Conservation (phyloP, 1,139 yeast species). For the Blastobotrys elegans region DNA sequence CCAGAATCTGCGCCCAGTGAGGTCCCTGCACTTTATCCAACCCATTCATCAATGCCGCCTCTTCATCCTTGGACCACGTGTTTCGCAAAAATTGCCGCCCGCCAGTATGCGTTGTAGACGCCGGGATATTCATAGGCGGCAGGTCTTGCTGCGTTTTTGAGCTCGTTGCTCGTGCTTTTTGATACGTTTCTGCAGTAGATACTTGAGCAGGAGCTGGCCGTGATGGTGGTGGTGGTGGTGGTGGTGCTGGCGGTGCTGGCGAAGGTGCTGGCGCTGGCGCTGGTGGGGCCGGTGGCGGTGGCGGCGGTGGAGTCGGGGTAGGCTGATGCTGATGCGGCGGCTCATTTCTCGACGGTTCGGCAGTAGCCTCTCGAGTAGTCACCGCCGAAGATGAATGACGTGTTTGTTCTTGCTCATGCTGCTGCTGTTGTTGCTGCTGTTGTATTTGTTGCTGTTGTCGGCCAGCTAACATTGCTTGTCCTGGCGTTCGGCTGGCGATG, state of each 20-base stretch:
- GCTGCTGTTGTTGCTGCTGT: neutral
- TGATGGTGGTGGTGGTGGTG: no score
- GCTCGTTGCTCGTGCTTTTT: constrained; percentile 1
- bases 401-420: neutral
- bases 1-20: constrained; percentile 86
- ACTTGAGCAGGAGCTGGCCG: no score
- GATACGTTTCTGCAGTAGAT: constrained; percentile 3
- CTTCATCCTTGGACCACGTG: constrained; percentile 89
- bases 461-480: neutral
- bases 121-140: neutral
- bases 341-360: neutral
- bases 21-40: constrained; percentile 76
- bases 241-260: no score
- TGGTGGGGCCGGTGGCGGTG: neutral
- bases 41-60: constrained; percentile 76
- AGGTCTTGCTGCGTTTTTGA: neutral
- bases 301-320: neutral
- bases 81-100: constrained; percentile 37
- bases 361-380: neutral
- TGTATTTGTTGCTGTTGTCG: neutral
- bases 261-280: neutral
- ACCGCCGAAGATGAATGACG: neutral
- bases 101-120: neutral
- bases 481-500: neutral
- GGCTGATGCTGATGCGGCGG: neutral